Base-by-base conservation (phyloP, 2,329 filamentous ascomycete genomes). In the Cladosporium sp. region DNA sequence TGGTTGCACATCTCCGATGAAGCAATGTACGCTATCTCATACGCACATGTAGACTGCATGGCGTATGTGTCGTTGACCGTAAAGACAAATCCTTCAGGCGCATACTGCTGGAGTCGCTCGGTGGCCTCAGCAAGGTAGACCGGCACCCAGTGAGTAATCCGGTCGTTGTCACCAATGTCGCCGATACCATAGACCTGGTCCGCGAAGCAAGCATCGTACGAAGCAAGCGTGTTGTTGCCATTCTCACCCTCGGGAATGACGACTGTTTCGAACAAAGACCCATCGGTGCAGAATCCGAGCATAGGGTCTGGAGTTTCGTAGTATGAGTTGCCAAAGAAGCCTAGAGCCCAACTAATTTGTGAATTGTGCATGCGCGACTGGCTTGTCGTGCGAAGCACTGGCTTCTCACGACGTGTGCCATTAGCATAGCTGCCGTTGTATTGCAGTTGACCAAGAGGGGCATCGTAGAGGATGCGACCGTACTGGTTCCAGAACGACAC, bases 281-380 rank as follows among this genome's bases (percentile, higher is more conserved):
- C 77, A n/a, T 75, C 72, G 6, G 76, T 77, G 68, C 77, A 79
- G 67, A 78, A 77, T 14, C 70, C 71, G n/a, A 84, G 69, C 4
- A 70, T 76, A 3, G 78, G 76, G 56, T 80, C 73, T 3, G 78
- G 76, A 6, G 71, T 72, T 2, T 72, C 65, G 53, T 77, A 72
- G 70, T 79, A 83, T 26, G 78, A 82, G 10, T 80, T 80, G 48
- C 84, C 79, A 72, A 85, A 85, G 75, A 84, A 85, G 14, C 83
- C 82, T 3, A 85, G 74, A 1, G 81, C 78, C 83, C 83, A 85
- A 67, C 77, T 81, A 70, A 84, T 82, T 69, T 83, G 76, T n/a
- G 81, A 84, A 73, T 86, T 85, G 65, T 82, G 71, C 51, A 87
- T 87, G 30, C 85, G 79, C 13, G 78, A 80, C 72, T 86, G 84